Evolutionary conservation across 2,329 filamentous ascomycete genomes (phyloP), one percentile per base, ranked within the genome.

Genomic region (Colletotrichum orchidophilum): DNA sequence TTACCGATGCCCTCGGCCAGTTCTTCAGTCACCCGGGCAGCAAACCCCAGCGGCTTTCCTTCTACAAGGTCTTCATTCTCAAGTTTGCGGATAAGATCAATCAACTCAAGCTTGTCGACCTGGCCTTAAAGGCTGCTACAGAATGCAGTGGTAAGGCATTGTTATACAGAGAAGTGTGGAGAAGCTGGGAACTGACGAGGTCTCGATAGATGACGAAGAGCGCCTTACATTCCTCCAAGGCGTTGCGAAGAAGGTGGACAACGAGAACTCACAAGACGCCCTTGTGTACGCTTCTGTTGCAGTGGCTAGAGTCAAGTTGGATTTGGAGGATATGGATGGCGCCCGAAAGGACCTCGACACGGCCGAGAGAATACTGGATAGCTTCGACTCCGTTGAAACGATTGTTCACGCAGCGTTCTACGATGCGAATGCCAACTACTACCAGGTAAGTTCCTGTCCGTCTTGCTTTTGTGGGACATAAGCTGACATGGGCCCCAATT

Each of bases 41-140:
- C 83, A 92, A 91, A 67, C 87, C 90, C 70, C 94, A 97, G 85
- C 92, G 96, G 79, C 89, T 99, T 85, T 87, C 91, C 71, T 93
- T 99, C 83, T 99, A 96, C 88, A 94, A 96, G 84, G 91, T 91
- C 77, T 99, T 99, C 86, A 93, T 99, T 82, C 90, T 96, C 81
- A 96, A 93, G 83, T 99, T 99, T 80, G 94, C 95, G 75, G 95
- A 97, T 81, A 98, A 97, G 88, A 98, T 99, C 87, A 99, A 98
- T 85, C 96, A 98, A 86, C 88, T 99, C 74, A 98, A 98, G 88
- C 92, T 98, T 76, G 96, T 99, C 75, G 92, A 94, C 75, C 86
- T 99, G 75, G 96, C 95, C 18, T 85, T 98, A 80, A 94, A 93
- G 83, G 94, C 96, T 55, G 94, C 95, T 63, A 91, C 92, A 78